Evolutionary conservation across 352 stramenopile genomes (phyloP), one percentile per base, ranked within the genome.

Genomic region (Phytophthora chlamydospora): DNA sequence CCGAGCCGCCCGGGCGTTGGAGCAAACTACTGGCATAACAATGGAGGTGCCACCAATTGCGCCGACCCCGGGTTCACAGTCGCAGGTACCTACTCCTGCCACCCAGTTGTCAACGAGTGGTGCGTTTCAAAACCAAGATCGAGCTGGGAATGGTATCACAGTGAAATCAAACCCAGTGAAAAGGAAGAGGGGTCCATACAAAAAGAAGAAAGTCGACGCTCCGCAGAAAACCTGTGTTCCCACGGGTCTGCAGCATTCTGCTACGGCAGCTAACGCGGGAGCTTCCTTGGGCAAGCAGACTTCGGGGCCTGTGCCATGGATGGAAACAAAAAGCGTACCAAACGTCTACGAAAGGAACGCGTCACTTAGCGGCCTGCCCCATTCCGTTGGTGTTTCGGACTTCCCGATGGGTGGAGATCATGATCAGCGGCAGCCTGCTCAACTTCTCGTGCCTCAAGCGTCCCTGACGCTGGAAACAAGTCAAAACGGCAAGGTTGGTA

Each of bases 1-100:
- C 24, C 48, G 56, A 58, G 52, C 52, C 21, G 50, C 63, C 50
- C 53, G 59, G 5, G 58, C 51, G 11, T 34, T 58, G 34, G 34
- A 73, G 19, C 62, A 76, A 32, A 49, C 58, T 16, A 24, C 21
- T 24, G 35, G 16, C 8, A 17, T 55, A 2, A n/a, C 55, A 3
- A 44, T 7, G 14, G 44, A 41, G 8, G 52, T n/a, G 12, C 38
- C 24, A 27, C 21, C 49, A 53, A 17, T 39, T 8, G 16, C 48
- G 16, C 2, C 4, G 6, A 38, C 17, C 13, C 29, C 35, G 35
- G 13, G 29, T n/a, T 5, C 54, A 10, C 39, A 49, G 35, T 21
- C 17, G 8, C 44, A 24, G 17, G 13, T 34, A 16, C 33, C 29
- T 0, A 32, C 29, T 44, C 38, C 19, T 58, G 38, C 14, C 6